Evolutionary conservation across 169 alveolate genomes (phyloP), one percentile per base, ranked within the genome.

Genomic region (Cryptosporidium baileyi): DNA sequence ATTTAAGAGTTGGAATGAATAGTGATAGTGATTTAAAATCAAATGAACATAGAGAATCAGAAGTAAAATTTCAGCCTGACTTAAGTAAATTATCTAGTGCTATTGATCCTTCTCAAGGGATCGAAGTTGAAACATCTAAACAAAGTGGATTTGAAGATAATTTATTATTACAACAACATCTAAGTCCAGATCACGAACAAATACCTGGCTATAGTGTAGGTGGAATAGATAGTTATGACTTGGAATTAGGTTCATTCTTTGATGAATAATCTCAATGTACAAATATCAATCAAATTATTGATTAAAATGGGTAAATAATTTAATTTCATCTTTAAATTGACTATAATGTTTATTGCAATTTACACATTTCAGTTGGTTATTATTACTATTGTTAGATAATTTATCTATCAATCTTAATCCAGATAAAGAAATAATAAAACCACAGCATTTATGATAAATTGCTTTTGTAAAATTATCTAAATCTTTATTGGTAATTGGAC

Each of bases 401-500:
- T 54, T 13, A 28, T 22, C 2, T 2, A 30, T 47, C 22, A 44
- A 47, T 38, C n/a, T 74, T 19, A 74, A 15, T 28, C 44, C 19
- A n/a, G 61, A 47, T 2, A 30, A 9, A n/a, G 82, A 74, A 32
- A 74, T 74, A 32, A 74, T 74, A 74, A 36, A 30, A 40, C 43
- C 17, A 52, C 82, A 74, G 22, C 67, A 54, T 41, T 57, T 54
- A 36, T 32, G 15, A 51, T 54, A 74, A 0, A 28, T 51, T 40
- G 67, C 82, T 54, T 57, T 74, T 11, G 51, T 45, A 41, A 49
- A 74, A 67, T 74, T 36, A 40, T 74, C 82, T 61, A 74, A 61
- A 43, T 74, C 57, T 38, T 40, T 74, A 38, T 54, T 54, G 13
- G 82, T 74, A 17, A 74, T 44, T 36, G 82, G 82, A 30, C 82